Base-by-base conservation (phyloP, 108 stramenopile genomes). In the Nitzschia inconspicua region DNA sequence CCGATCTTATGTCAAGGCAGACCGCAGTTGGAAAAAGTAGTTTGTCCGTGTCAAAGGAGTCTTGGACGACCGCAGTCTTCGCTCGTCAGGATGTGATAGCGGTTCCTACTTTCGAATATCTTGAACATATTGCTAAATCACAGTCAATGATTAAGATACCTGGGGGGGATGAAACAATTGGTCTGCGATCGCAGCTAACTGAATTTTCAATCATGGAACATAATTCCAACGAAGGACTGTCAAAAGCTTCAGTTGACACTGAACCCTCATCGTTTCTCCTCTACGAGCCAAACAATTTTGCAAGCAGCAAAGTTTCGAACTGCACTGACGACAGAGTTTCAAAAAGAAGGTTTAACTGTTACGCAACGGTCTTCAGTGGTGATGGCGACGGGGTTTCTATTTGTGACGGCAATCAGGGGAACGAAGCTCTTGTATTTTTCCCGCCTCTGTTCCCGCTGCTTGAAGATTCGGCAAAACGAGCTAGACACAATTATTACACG, bases 381-480 rank as follows among this genome's bases (percentile, higher is more conserved):
- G 40, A 24, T 61, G 47, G 51, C 54, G 27, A 30, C 47, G 66
- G 30, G 19, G 25, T 37, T 22, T 43, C 31, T 41, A 44, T 54
- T 39, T 22, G 43, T 27, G 85, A 85, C 53, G 83, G 80, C 6
- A 81, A 71, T 51, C 70, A 78, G 60, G 83, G 85, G 2, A 56
- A 32, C 23, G 87, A 92, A 58, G 49, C 78, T 35, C 31, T 83
- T 25, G 69, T 83, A 19, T 92, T 84, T 65, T 75, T 78, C 44
- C 90, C 90, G 19, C 76, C 90, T 16, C 61, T 82, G 27, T 54
- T 83, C 55, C 76, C 81, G 8, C 16, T 56, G 3, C 30, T 81
- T n/a, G 47, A 51, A 8, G 61, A 70, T 24, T 63, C 34, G 8
- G 32, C 54, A n/a, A 48, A 44, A 27, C 16, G 24, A 14, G 57